Conservation (phyloP, 805 yeast genomes). For the Wickerhamomyces subpelliculosus region DNA sequence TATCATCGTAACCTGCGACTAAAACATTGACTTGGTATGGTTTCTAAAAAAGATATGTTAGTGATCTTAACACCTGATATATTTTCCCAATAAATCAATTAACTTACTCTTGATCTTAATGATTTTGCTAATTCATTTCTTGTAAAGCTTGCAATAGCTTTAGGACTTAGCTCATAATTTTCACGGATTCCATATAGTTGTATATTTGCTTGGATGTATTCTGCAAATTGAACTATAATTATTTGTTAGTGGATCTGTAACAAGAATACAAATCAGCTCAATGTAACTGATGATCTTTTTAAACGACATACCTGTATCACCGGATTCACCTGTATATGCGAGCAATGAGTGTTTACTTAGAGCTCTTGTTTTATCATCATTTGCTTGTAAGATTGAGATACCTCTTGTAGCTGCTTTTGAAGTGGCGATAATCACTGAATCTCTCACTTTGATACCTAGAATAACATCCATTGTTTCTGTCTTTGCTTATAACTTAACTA, state of each 20-base stretch:
- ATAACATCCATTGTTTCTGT: constrained; percentile 68
- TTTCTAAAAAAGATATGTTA: constrained; percentile 30
- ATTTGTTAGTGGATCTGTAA: constrained; percentile 5
- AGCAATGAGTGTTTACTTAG: constrained; percentile 72
- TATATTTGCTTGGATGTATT: constrained; percentile 86
- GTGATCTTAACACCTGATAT: not conserved
- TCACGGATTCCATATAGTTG: constrained; percentile 85
- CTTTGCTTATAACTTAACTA: not conserved
- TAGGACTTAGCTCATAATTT: constrained; percentile 71
- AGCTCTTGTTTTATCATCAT: constrained; percentile 73
- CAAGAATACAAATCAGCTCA: too few relatives aligned
- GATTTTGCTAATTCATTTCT: constrained; percentile 85
- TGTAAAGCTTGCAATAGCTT: constrained; percentile 81
- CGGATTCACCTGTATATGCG: constrained; percentile 94
- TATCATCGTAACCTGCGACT: constrained; percentile 73
- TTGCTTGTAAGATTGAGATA: constrained; percentile 68
- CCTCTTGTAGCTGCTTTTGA: constrained; percentile 93
- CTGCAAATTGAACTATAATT: constrained; percentile 72
- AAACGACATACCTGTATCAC: constrained; percentile 71
- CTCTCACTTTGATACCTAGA: constrained; percentile 77
- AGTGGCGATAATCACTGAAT: constrained; percentile 84
- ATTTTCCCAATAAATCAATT: not conserved
- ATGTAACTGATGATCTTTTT: too few relatives aligned
- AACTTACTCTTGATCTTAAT: constrained; percentile 66
- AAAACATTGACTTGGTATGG: constrained; percentile 94